A percentile compares a stretch with the other conserved stretches of the same genome.
These are phyloP conservation scores for Huntiella moniliformis DNA, from an alignment of 2,329 filamentous ascomycete genomes.

Conservation along the genomic window DNA sequence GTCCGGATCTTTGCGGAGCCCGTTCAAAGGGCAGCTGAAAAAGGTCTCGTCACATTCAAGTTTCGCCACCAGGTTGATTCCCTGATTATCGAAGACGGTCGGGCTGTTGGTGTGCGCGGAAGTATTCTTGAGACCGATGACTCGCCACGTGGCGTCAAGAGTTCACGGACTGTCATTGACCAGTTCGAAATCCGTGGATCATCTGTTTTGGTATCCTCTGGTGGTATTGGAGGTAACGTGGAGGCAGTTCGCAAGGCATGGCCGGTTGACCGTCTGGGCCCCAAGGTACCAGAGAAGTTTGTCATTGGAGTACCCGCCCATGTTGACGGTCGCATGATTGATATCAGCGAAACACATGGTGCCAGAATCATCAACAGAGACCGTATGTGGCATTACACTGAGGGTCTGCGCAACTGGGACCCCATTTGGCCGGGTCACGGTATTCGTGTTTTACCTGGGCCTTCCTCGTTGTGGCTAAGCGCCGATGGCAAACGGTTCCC, in stretches of 20 bases:
- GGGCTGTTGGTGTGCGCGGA: slow-evolving; percentile 34
- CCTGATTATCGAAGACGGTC: slow-evolving; percentile 34
- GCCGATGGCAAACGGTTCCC: slow-evolving; percentile 39
- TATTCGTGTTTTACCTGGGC: slow-evolving; percentile 40
- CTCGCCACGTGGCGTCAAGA: slow-evolving; percentile 30
- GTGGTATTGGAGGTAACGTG: slow-evolving; percentile 43
- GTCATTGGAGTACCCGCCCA: slow-evolving; percentile 43
- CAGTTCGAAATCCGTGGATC: slow-evolving; percentile 34
- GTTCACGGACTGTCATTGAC: slow-evolving; percentile 28
- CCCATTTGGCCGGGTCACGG: slow-evolving; percentile 43
- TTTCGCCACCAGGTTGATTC: slow-evolving; percentile 40
- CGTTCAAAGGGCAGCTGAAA: slow-evolving; percentile 30
- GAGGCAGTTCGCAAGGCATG: slow-evolving; percentile 39
- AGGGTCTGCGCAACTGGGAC: slow-evolving; percentile 42
- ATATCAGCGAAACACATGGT: slow-evolving; percentile 32
- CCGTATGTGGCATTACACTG: slow-evolving; percentile 49
- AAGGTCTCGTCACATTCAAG: slow-evolving; percentile 34
- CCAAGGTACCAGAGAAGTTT: slow-evolving; percentile 34
- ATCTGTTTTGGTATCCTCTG: slow-evolving; percentile 35
- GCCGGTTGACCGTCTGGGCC: slow-evolving; percentile 38
- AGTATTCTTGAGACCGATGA: slow-evolving; percentile 32
- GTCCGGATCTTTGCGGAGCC: slow-evolving; percentile 39
- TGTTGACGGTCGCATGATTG: slow-evolving; percentile 46
- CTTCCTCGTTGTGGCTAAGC: slow-evolving; percentile 44
- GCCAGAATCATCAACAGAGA: slow-evolving; percentile 40